Conservation (phyloP, 192 early-diverging fungal genomes). For the Backusella liffmaniae region DNA sequence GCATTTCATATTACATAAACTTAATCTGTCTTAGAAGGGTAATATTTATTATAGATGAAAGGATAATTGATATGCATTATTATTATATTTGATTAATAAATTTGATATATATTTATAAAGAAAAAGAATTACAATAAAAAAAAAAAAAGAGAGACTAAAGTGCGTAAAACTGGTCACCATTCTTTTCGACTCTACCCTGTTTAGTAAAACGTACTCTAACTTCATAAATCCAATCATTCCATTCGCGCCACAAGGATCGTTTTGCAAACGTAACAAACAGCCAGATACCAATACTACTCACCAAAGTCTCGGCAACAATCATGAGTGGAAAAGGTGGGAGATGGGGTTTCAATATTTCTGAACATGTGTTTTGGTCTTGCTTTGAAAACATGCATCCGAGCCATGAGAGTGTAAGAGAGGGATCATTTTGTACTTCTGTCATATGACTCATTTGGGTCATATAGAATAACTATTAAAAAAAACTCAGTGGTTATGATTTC, state of each 20-base stretch:
- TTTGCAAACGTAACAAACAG: slow-evolving; percentile 51
- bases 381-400: slow-evolving; percentile 35
- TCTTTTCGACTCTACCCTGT: slow-evolving; percentile 35
- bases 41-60: background rate
- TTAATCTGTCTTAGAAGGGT: background rate
- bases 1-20: background rate
- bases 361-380: slow-evolving; percentile 38
- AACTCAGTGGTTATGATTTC: too few species aligned
- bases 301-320: slow-evolving; percentile 43
- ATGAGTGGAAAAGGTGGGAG: slow-evolving; percentile 47
- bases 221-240: slow-evolving; percentile 45
- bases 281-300: slow-evolving; percentile 42
- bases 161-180: slow-evolving; percentile 51
- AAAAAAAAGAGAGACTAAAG: slow-evolving; percentile 23
- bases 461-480: slow-evolving; percentile 43
- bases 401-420: slow-evolving; percentile 32
- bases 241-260: slow-evolving; percentile 41
- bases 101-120: slow-evolving; percentile 1
- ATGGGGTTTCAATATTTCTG: slow-evolving; percentile 21
- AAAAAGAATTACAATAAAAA: background rate
- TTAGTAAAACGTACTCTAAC: slow-evolving; percentile 27
- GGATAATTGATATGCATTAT: background rate
- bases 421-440: slow-evolving; percentile 7
- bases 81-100: background rate
- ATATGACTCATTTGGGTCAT: slow-evolving; percentile 41